phyloP scores from a whole-genome alignment of 164 flowering plant species.

The Pachysandra terminalis region DNA sequence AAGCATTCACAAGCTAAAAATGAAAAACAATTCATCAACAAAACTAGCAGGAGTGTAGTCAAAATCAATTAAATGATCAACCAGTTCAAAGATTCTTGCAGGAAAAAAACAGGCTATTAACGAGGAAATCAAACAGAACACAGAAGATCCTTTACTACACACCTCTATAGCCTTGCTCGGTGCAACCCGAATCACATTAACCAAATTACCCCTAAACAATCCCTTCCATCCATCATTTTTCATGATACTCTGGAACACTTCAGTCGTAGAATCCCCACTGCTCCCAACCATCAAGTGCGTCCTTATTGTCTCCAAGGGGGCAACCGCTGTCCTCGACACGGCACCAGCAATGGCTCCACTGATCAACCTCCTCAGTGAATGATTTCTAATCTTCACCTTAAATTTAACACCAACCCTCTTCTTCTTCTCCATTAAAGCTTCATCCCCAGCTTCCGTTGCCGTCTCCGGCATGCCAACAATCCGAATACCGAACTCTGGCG shows the following conservation, averaged over 20 bases:
- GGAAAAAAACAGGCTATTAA: too few relatives aligned
- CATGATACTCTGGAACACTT: slow-evolving; percentile 69
- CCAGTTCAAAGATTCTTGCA: too few relatives aligned
- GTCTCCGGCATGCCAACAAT: slow-evolving; percentile 28
- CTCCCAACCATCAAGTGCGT: slow-evolving; percentile 90
- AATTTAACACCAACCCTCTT: too few relatives aligned
- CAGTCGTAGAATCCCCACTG: slow-evolving; percentile 54
- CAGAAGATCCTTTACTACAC: slow-evolving; percentile 12
- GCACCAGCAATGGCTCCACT: too few relatives aligned
- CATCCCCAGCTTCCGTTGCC: slow-evolving; percentile 29
- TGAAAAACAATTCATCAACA: not conserved
- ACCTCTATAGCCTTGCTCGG: too few relatives aligned
- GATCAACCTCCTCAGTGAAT: slow-evolving; percentile 66
- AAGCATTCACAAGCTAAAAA: too few relatives aligned
- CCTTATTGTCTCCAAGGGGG: too few relatives aligned
- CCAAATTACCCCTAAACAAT: too few relatives aligned
- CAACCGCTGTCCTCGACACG: slow-evolving; percentile 67
- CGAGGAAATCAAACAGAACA: too few relatives aligned
- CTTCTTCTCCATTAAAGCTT: too few relatives aligned
- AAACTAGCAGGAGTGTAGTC: slow-evolving; percentile 32
- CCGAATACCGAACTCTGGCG: slow-evolving; percentile 39
- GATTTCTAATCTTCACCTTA: slow-evolving; percentile 61
- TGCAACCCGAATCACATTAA: too few relatives aligned
- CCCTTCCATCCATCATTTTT: slow-evolving; percentile 76
- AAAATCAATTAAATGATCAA: too few relatives aligned